Evolutionary conservation across 2,329 filamentous ascomycete genomes (phyloP).

Genomic region (Scytalidium sp.): DNA sequence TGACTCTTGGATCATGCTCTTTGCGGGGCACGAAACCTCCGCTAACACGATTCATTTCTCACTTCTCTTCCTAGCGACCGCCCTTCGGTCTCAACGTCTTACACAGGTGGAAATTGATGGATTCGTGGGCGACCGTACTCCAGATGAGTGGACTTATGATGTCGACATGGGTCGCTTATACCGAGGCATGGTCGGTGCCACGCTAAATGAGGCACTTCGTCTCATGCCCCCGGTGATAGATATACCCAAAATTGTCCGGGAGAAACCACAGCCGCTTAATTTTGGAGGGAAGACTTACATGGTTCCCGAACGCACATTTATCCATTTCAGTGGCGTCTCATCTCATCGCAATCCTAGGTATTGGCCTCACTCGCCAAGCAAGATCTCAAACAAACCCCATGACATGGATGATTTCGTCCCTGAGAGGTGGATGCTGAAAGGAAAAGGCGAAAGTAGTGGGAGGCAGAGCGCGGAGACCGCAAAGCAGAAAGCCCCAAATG

Average conservation of each 20-base stretch:
- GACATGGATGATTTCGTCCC: conserved; percentile 52
- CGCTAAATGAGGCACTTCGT: conserved; percentile 50
- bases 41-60: conserved; percentile 22
- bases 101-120: conserved; percentile 25
- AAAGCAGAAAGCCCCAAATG: conserved; percentile 2
- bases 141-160: conserved; percentile 15
- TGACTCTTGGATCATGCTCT: conserved; percentile 28
- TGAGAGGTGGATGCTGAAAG: conserved; percentile 48
- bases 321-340: conserved; percentile 42
- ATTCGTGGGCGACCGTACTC: conserved; percentile 18
- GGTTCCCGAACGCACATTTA: conserved; percentile 28
- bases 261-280: conserved; percentile 10
- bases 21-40: conserved; percentile 31
- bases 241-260: conserved; percentile 46
- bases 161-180: conserved; percentile 20
- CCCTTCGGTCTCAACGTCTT: conserved; percentile 9
- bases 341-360: conserved; percentile 53
- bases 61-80: conserved; percentile 24
- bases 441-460: background rate
- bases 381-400: conserved; percentile 11
- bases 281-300: conserved; percentile 12
- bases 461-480: conserved; percentile 27
- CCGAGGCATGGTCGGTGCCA: conserved; percentile 22
- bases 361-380: conserved; percentile 38
- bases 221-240: conserved; percentile 50